Evolutionary conservation across 805 yeast genomes (phyloP), one percentile per base, ranked within the genome.

Genomic region (Naumovozyma castellii): DNA sequence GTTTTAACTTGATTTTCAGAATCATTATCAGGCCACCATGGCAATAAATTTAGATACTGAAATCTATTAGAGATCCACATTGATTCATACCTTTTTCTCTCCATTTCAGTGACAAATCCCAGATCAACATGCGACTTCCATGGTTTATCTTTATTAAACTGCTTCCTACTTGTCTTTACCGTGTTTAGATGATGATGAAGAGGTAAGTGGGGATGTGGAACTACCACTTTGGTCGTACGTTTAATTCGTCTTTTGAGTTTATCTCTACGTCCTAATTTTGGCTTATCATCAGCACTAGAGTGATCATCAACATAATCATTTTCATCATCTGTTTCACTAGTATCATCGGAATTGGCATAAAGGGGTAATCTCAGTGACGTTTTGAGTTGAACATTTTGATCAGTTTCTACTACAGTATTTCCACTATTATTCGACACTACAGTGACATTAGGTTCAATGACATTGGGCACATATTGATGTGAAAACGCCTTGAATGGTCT

Each of bases 61-160:
- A 92, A 94, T 46, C 75, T 76, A 56, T 92, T 92, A 27, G 95
- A 78, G 0, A 82, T 94, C 95, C 95, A 92, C 13, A 92, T 73
- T 18, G 94, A 94, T 59, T 88, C 97, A 59, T 90, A 92, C 30
- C 97, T 64, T 56, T 87, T 87, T 43, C 84, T 71, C 57, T 92
- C 97, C 34, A 67, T 71, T 34, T 74, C 78, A 1, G 73, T 68
- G n/a, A 69, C 63, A 32, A 65, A 57, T 47, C 67, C 56, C 4
- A 78, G 67, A 43, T 76, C 83, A 22, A 67, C 67, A 60, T 86
- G 97, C 51, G 80, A 78, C 51, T 88, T 87, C 96, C 97, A 87
- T 0, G 97, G 97, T 59, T 87, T 86, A 43, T 83, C 84, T 52
- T 82, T 94, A 55, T 88, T 81, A 59, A 88, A 87, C 19, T 60